These are phyloP conservation scores for Choiromyces venosus DNA, from an alignment of 495 filamentous ascomycete species.

Conservation along the genomic window DNA sequence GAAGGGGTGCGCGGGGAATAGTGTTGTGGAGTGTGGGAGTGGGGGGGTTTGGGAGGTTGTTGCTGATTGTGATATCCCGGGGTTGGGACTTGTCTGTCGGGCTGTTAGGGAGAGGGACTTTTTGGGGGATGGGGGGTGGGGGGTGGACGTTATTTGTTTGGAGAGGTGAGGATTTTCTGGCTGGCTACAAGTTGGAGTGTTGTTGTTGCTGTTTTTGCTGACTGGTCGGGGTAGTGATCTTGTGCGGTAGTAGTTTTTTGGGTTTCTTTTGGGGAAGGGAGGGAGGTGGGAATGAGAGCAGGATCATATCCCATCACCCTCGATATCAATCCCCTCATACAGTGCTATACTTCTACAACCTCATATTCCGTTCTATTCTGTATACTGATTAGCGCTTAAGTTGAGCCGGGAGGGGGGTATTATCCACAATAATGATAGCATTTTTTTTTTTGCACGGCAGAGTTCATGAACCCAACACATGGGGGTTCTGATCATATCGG, in stretches of 20 bases:
- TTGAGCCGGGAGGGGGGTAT: background rate
- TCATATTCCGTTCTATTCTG: background rate
- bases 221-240: background rate
- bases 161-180: slow-evolving; percentile 15
- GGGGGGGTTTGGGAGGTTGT: slow-evolving; percentile 18
- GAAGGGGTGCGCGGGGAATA: slow-evolving; percentile 16
- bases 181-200: too few species aligned
- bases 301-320: background rate
- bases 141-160: slow-evolving; percentile 12
- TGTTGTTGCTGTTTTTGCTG: too few species aligned
- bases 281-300: background rate
- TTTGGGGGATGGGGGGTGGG: slow-evolving; percentile 10
- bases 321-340: too few species aligned
- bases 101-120: slow-evolving; percentile 12
- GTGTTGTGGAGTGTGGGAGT: slow-evolving; percentile 14
- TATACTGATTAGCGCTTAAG: background rate
- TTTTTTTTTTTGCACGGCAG: background rate
- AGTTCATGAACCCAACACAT: background rate
- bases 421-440: background rate
- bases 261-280: too few species aligned
- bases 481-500: background rate
- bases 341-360: too few species aligned
- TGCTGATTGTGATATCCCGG: slow-evolving; percentile 1
- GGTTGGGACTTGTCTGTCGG: slow-evolving; percentile 13
- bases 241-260: background rate